Conservation (phyloP, 768 basidiomycete genomes). For the Nevesoporus exiguus region DNA sequence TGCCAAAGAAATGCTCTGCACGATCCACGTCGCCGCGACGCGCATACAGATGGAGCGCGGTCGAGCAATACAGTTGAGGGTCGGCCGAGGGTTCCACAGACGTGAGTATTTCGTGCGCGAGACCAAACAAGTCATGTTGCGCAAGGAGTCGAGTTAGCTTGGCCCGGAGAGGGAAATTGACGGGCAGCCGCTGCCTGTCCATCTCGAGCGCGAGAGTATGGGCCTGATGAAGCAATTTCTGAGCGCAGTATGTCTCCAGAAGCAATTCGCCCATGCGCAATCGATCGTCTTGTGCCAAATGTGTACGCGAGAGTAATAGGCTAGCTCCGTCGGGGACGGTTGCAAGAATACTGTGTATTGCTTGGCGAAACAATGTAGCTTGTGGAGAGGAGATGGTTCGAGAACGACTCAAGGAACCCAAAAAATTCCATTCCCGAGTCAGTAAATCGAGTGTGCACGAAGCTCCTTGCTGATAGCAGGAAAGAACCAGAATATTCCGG, state of each 20-base stretch:
- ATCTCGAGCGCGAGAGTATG: constrained; percentile 41
- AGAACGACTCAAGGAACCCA: constrained; percentile 24
- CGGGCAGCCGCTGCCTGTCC: constrained; percentile 32
- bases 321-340: constrained; percentile 33
- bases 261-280: constrained; percentile 38
- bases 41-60: constrained; percentile 52
- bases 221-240: constrained; percentile 35
- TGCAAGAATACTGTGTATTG: constrained; percentile 26
- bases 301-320: constrained; percentile 20
- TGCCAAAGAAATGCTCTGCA: constrained; percentile 43
- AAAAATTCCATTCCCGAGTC: constrained; percentile 36
- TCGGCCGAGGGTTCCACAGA: constrained; percentile 25
- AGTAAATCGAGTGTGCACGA: constrained; percentile 38
- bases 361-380: constrained; percentile 28
- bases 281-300: constrained; percentile 28
- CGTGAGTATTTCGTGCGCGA: constrained; percentile 44
- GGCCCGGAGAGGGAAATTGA: constrained; percentile 31
- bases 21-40: constrained; percentile 47
- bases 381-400: constrained; percentile 6
- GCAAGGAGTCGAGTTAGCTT: constrained; percentile 43
- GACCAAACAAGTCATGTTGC: constrained; percentile 34
- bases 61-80: constrained; percentile 30
- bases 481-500: constrained; percentile 37
- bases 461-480: constrained; percentile 32
- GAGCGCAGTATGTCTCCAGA: constrained; percentile 37